Evolutionary conservation across 208 protist species (phyloP).

Genomic region (Trypanosoma lewisi): DNA sequence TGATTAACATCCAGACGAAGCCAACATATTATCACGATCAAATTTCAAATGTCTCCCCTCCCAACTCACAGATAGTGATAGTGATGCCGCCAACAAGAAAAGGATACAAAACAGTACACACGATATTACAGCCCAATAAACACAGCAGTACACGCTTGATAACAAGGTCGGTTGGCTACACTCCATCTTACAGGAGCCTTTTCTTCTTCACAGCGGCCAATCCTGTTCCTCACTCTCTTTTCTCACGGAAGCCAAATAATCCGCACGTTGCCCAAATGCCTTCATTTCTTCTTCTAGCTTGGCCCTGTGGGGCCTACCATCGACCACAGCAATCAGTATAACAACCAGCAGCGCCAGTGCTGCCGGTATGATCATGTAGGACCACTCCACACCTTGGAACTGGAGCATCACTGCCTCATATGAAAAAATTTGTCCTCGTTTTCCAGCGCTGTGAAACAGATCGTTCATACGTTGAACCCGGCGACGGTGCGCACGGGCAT

Average conservation of each 20-base stretch:
- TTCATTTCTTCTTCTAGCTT: neutral
- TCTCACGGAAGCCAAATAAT: neutral
- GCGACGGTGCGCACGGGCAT: constrained; percentile 18
- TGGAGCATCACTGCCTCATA: constrained; percentile 33
- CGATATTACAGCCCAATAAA: too few species aligned
- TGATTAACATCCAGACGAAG: neutral
- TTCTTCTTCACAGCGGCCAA: constrained; percentile 9
- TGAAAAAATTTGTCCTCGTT: constrained; percentile 9
- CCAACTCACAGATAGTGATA: neutral
- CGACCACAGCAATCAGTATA: constrained; percentile 16
- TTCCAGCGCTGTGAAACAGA: constrained; percentile 33
- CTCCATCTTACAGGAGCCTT: neutral
- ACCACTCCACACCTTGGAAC: constrained; percentile 35
- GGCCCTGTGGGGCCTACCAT: neutral
- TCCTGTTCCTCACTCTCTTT: constrained; percentile 2
- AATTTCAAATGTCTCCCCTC: neutral
- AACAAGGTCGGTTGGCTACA: neutral
- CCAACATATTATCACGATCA: neutral
- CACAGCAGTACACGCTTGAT: too few species aligned
- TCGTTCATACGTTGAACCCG: constrained; percentile 32
- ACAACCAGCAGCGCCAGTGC: constrained; percentile 13
- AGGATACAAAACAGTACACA: too few species aligned
- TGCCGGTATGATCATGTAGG: constrained; percentile 37
- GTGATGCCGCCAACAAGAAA: too few species aligned
- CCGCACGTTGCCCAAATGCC: constrained; percentile 6